These are phyloP conservation scores for Pueraria montana DNA, from an alignment of 306 rosid species.

Conservation along the genomic window DNA sequence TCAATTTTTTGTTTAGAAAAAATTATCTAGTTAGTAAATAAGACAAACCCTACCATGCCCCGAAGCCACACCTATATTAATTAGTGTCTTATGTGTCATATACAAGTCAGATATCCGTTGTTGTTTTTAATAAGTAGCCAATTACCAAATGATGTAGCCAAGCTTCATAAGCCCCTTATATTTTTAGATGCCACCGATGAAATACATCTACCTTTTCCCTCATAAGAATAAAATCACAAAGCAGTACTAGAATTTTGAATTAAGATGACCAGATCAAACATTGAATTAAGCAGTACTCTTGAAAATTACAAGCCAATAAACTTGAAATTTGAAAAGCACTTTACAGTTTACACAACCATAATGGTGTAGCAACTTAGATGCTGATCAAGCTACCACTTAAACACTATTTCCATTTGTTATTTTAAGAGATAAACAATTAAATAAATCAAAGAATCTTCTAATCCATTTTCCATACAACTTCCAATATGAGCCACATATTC, in stretches of 20 bases:
- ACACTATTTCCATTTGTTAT: slow-evolving; percentile 3
- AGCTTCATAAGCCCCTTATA: background rate
- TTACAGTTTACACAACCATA: background rate
- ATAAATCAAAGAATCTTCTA: background rate
- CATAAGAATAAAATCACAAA: slow-evolving; percentile 26
- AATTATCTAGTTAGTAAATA: background rate
- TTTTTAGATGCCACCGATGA: background rate
- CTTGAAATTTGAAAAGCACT: background rate
- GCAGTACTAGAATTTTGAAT: slow-evolving; percentile 14
- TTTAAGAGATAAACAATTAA: background rate
- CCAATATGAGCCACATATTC: background rate
- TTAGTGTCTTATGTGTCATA: background rate
- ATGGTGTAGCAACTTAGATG: slow-evolving; percentile 3
- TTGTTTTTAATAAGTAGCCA: background rate
- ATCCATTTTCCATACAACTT: background rate
- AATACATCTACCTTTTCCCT: background rate
- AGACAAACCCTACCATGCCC: background rate
- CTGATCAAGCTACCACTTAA: slow-evolving; percentile 12
- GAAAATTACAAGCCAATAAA: slow-evolving; percentile 21
- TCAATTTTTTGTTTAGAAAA: background rate
- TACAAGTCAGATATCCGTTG: background rate
- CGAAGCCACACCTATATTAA: background rate
- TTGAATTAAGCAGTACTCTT: background rate
- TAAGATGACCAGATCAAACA: slow-evolving; percentile 15
- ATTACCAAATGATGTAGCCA: background rate